phyloP scores from a whole-genome alignment of 2,329 filamentous ascomycete species.

The Fusarium annulatum region DNA sequence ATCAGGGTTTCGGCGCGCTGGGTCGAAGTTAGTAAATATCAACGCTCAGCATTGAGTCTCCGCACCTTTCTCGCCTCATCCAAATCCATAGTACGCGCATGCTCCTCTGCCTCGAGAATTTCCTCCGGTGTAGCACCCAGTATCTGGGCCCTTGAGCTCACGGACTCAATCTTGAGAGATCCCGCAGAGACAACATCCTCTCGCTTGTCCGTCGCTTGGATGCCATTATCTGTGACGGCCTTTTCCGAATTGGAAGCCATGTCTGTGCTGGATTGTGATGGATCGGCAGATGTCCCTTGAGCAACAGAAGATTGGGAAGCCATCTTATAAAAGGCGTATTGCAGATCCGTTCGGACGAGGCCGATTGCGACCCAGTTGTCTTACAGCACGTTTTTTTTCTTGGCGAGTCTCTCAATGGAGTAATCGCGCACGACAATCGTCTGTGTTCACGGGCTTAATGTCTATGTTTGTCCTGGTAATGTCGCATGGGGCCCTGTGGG shows the following conservation, averaged over 20 bases:
- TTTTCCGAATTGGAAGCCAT: conserved; percentile 22
- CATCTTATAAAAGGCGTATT: background rate
- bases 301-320: too few species aligned
- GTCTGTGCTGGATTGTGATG: background rate
- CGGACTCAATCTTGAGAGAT: conserved; percentile 8
- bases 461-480: background rate
- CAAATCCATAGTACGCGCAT: conserved; percentile 12
- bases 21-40: background rate
- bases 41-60: fast-evolving
- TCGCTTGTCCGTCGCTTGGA: background rate
- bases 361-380: background rate
- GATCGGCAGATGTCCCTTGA: too few species aligned
- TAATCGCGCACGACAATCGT: background rate
- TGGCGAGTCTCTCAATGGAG: background rate
- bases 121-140: conserved; percentile 29
- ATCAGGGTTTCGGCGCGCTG: conserved; percentile 32
- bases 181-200: background rate
- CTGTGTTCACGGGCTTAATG: background rate
- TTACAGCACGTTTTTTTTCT: conserved; percentile 7
- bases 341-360: background rate
- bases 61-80: conserved; percentile 21
- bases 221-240: background rate
- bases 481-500: background rate
- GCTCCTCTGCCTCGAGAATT: conserved; percentile 31
- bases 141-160: conserved; percentile 1